Percentiles rank a stretch among this genome's conserved stretches.
phyloP scores from a whole-genome alignment of 331 rosid species.

The Acacia concinna region DNA sequence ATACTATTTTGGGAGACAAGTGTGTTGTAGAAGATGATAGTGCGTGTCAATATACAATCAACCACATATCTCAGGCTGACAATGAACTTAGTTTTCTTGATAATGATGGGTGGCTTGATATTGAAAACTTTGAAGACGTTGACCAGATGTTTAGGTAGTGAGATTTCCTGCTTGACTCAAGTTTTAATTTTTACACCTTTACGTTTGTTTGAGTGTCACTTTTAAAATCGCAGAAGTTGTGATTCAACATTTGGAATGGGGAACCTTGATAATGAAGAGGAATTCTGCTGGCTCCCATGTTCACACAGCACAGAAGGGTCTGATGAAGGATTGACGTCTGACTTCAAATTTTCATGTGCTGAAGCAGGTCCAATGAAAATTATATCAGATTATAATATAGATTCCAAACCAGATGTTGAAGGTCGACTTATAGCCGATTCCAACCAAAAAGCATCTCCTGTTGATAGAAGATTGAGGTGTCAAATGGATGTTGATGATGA shows the following conservation, averaged over 20 bases:
- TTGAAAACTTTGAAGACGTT: conserved; percentile 80
- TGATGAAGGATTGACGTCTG: conserved; percentile 60
- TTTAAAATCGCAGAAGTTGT: conserved; percentile 58
- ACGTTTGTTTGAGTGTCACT: conserved; percentile 23
- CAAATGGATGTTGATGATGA: conserved; percentile 40
- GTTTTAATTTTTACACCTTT: conserved; percentile 6
- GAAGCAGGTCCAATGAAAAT: conserved; percentile 52
- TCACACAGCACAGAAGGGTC: conserved; percentile 56
- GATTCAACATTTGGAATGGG: conserved; percentile 71
- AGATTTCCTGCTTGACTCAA: conserved; percentile 27
- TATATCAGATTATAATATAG: conserved; percentile 41
- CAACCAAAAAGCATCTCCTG: conserved; percentile 31
- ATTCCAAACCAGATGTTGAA: conserved; percentile 38
- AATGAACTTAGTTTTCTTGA: conserved; percentile 72
- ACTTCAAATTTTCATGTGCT: conserved; percentile 50
- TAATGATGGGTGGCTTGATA: conserved; percentile 75
- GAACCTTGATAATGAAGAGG: conserved; percentile 65
- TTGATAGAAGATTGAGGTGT: conserved; percentile 33
- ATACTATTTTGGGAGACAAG: conserved; percentile 56
- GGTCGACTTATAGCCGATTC: conserved; percentile 37
- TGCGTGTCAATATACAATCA: conserved; percentile 49
- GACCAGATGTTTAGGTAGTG: conserved; percentile 78
- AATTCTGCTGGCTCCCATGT: conserved; percentile 68
- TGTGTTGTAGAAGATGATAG: conserved; percentile 50
- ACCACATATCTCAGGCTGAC: conserved; percentile 54